phyloP scores from a whole-genome alignment of 345 rosid species.

The Gossypium rotundifolium region DNA sequence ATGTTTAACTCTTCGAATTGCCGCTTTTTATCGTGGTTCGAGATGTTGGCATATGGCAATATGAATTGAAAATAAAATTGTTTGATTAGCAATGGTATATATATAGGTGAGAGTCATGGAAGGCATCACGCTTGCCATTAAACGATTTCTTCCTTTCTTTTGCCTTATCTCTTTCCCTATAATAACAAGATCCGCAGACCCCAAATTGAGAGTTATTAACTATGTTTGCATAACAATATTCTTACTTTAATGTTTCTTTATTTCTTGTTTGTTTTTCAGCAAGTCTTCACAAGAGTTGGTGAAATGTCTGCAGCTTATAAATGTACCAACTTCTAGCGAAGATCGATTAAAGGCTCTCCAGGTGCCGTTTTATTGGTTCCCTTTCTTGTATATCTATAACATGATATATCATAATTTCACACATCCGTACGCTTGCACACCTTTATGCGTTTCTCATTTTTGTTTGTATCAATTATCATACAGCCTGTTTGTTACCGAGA shows the following conservation, averaged over 20 bases:
- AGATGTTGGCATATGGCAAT: background rate
- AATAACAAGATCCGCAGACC: background rate
- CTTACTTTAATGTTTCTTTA: background rate
- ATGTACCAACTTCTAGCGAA: constrained; percentile 38
- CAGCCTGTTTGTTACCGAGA: no score
- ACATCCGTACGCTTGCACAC: background rate
- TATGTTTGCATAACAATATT: background rate
- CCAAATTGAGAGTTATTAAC: background rate
- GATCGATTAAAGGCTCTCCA: constrained; percentile 56
- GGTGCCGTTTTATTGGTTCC: constrained; percentile 24
- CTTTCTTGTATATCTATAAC: background rate
- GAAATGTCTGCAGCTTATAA: constrained; percentile 47
- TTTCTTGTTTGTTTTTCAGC: constrained; percentile 23
- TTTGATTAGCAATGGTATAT: background rate
- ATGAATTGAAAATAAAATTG: background rate
- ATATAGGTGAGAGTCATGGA: background rate
- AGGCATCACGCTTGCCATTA: background rate
- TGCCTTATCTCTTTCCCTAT: background rate
- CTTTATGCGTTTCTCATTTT: no score
- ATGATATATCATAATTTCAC: background rate
- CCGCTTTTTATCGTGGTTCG: background rate
- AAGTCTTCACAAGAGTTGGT: constrained; percentile 42
- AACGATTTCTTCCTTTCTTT: background rate
- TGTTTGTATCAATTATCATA: no score
- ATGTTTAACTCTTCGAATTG: background rate